Evolutionary conservation across 2,329 filamentous ascomycete genomes (phyloP).

Genomic region (Teratosphaeria pseudoeucalypti): DNA sequence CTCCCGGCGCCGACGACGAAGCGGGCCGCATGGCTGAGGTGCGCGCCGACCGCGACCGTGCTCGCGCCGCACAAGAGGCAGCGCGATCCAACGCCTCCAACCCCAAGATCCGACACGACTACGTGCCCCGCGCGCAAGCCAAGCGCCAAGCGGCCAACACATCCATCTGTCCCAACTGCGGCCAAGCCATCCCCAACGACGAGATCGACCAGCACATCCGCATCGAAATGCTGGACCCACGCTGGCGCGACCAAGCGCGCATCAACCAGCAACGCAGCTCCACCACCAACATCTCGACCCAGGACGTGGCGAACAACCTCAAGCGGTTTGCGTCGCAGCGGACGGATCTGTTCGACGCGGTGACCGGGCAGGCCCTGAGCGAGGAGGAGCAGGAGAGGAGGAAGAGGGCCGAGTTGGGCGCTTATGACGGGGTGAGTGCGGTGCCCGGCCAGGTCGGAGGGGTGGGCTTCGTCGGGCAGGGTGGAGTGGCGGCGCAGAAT

Average conservation of each 20-base stretch:
- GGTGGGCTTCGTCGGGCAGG: slow-evolving; percentile 29
- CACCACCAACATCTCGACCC: slow-evolving; percentile 75
- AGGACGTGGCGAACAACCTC: slow-evolving; percentile 84
- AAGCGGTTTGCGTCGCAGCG: slow-evolving; percentile 89
- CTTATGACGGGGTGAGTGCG: slow-evolving; percentile 7
- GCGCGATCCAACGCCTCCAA: slow-evolving; percentile 62
- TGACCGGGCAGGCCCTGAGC: slow-evolving; percentile 54
- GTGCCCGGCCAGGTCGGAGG: slow-evolving; percentile 44
- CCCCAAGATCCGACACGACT: slow-evolving; percentile 75
- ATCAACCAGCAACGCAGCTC: slow-evolving; percentile 71
- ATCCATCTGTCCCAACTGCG: slow-evolving; percentile 84
- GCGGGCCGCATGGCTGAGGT: slow-evolving; percentile 21
- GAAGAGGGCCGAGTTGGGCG: slow-evolving; percentile 58
- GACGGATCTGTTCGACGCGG: slow-evolving; percentile 65
- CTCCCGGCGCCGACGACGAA: slow-evolving; percentile 25
- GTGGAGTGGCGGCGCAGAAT: slow-evolving; percentile 42
- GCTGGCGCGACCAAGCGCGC: slow-evolving; percentile 91
- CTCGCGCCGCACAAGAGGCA: slow-evolving; percentile 65
- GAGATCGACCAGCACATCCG: slow-evolving; percentile 90
- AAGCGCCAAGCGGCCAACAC: slow-evolving; percentile 43
- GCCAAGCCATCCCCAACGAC: slow-evolving; percentile 73
- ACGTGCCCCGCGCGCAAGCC: slow-evolving; percentile 72
- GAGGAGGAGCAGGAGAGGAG: slow-evolving; percentile 43
- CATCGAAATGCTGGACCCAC: slow-evolving; percentile 86
- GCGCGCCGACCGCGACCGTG: slow-evolving; percentile 42